phyloP scores from a whole-genome alignment of 306 rosid species.

The Trifolium repens region DNA sequence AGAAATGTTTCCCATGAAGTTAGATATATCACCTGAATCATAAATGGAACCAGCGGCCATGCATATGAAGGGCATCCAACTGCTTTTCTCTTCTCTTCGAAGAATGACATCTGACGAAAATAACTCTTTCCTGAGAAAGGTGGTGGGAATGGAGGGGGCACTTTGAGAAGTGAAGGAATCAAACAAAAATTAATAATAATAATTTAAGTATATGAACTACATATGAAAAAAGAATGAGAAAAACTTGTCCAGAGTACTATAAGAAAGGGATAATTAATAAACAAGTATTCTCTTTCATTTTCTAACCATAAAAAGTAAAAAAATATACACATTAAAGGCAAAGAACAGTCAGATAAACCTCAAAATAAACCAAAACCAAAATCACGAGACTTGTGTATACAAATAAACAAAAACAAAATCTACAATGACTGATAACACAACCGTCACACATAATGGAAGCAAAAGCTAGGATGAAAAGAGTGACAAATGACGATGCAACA shows the following conservation, averaged over 20 bases:
- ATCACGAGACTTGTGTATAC: conserved; percentile 8
- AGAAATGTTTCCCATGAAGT: conserved; percentile 33
- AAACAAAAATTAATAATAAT: conserved; percentile 48
- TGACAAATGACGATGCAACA: no score
- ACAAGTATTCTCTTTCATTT: conserved; percentile 29
- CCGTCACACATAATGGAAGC: background rate
- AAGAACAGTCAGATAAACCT: conserved; percentile 26
- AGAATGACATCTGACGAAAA: conserved; percentile 58
- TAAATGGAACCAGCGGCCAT: conserved; percentile 62
- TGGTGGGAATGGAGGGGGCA: conserved; percentile 95
- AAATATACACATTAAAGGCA: conserved; percentile 22
- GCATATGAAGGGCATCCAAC: conserved; percentile 79
- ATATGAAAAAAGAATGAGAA: background rate
- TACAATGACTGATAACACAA: background rate
- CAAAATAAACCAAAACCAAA: conserved; percentile 23
- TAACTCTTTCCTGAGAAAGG: conserved; percentile 89
- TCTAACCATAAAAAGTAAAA: conserved; percentile 27
- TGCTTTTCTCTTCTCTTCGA: conserved; percentile 69
- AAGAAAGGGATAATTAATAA: background rate
- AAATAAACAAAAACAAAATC: conserved; percentile 23
- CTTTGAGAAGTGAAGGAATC: conserved; percentile 71
- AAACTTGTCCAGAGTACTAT: background rate
- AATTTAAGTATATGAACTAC: conserved; percentile 39
- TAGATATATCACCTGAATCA: conserved; percentile 70
- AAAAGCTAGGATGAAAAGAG: background rate